These are phyloP conservation scores for Diaporthe sp. DNA, from an alignment of 2,329 filamentous ascomycete genomes.

Conservation along the genomic window DNA sequence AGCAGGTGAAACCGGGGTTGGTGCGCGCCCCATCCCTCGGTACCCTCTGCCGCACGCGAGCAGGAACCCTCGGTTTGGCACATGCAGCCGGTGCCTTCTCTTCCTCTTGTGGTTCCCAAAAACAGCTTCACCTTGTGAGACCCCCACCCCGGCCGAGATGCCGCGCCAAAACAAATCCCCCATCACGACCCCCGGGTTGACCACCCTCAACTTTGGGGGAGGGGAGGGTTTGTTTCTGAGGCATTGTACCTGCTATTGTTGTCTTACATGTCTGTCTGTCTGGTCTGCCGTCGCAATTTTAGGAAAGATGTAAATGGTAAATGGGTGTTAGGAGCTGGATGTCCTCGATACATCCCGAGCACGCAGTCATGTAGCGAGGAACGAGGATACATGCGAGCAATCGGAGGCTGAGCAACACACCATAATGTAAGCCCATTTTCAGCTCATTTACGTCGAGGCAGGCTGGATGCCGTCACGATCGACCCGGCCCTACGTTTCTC, in stretches of 20 bases:
- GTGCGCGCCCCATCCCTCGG: constrained; percentile 18
- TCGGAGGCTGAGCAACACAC: constrained; percentile 15
- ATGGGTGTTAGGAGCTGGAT: not conserved
- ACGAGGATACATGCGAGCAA: not conserved
- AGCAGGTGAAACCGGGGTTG: constrained; percentile 30
- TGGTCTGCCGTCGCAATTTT: not conserved
- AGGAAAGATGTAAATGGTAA: not conserved
- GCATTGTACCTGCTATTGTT: not conserved
- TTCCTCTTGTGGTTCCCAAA: not conserved
- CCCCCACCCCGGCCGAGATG: constrained; percentile 19
- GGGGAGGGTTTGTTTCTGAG: not conserved
- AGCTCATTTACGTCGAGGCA: not conserved
- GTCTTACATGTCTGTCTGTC: not conserved
- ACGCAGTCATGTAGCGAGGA: not conserved
- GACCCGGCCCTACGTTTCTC: not conserved
- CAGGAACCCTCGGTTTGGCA: constrained; percentile 18
- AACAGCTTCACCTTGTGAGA: constrained; percentile 19
- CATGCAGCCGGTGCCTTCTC: constrained; percentile 16
- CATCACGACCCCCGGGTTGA: not conserved
- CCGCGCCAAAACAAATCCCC: not conserved
- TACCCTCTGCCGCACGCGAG: constrained; percentile 27
- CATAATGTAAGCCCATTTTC: not conserved
- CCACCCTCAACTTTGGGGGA: not conserved
- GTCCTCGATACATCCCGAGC: not conserved
- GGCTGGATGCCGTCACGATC: constrained; percentile 6